Base-by-base conservation (phyloP, 2,329 filamentous ascomycete species). In the Chalaropsis thielavioides region DNA sequence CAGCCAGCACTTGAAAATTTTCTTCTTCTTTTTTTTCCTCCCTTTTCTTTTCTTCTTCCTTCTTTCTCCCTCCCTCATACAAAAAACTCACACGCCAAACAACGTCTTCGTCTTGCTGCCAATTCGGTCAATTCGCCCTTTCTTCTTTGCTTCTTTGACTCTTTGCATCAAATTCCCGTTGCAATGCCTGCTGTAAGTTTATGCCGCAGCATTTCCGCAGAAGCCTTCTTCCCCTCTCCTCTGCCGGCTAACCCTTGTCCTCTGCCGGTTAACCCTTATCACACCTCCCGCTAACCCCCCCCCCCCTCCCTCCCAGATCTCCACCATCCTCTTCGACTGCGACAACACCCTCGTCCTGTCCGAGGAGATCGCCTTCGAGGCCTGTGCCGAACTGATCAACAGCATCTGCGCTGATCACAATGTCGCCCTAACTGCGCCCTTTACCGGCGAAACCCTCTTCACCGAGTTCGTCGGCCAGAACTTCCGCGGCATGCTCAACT, bases 311-410 rank as follows among this genome's bases (percentile, higher is more conserved):
- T 43, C 43, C 43, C n/a, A 66, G 64, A 87, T 89, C 76, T 88
- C 80, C 65, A 82, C 86, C 69, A 78, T 90, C 72, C 81, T 90
- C 71, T 88, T 90, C 75, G 87, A 90, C 75, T 86, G 83, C 76
- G 83, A 96, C 83, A 96, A 96, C 82, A 96, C 91, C 69, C 89
- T 96, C 74, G 90, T 94, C 74, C 84, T 94, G 71, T 95, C 90
- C 64, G 92, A 96, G 79, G 86, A 89, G 72, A 82, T 95, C 71
- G 91, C 91, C 73, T 95, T 96, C 75, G 89, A 92, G 77, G 91
- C 89, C 70, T 95, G 90, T 76, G 89, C 91, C 72, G 88, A 89
- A 67, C 85, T 96, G 69, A 87, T 90, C 80, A 96, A 96, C 78
- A 80, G 90, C 75, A 89, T 95, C 74, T 84, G 92, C 74, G 80